Percentiles rank a stretch among this genome's conserved stretches.
These are phyloP conservation scores for Amauroascus verrucosus DNA, from an alignment of 2,329 filamentous ascomycete genomes.

Conservation along the genomic window DNA sequence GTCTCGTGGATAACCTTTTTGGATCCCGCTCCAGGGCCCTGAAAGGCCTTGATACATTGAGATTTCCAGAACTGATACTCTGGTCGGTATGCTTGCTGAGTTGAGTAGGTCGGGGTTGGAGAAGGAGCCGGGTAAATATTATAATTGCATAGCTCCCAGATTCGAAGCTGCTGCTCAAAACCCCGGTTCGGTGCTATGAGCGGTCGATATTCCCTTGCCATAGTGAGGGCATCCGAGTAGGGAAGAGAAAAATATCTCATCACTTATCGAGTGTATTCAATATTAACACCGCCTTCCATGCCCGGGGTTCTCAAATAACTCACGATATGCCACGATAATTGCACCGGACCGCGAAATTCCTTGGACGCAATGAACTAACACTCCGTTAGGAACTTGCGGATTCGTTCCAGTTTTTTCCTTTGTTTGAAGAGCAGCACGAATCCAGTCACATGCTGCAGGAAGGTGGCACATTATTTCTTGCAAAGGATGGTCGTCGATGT, in stretches of 20 bases:
- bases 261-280: constrained; percentile 11
- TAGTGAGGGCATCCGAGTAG: constrained; percentile 16
- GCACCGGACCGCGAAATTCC: constrained; percentile 20
- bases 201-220: constrained; percentile 16
- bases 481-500: constrained; percentile 19
- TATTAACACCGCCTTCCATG: not conserved
- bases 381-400: not conserved
- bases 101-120: not conserved
- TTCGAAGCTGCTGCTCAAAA: constrained; percentile 18
- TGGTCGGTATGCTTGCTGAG: not conserved
- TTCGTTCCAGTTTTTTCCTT: not conserved
- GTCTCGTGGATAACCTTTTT: not conserved
- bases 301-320: constrained; percentile 4
- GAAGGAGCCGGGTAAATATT: not conserved
- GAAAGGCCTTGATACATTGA: not conserved
- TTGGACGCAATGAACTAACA: constrained; percentile 21
- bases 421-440: constrained; percentile 12
- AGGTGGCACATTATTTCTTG: constrained; percentile 19
- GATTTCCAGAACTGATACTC: not conserved
- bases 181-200: constrained; percentile 18
- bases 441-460: constrained; percentile 18
- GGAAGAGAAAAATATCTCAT: constrained; percentile 17
- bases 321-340: constrained; percentile 20
- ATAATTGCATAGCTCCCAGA: constrained; percentile 14
- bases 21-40: not conserved